These are phyloP conservation scores for Plasmodium coatneyi DNA, from an alignment of 169 alveolate genomes.

Conservation along the genomic window DNA sequence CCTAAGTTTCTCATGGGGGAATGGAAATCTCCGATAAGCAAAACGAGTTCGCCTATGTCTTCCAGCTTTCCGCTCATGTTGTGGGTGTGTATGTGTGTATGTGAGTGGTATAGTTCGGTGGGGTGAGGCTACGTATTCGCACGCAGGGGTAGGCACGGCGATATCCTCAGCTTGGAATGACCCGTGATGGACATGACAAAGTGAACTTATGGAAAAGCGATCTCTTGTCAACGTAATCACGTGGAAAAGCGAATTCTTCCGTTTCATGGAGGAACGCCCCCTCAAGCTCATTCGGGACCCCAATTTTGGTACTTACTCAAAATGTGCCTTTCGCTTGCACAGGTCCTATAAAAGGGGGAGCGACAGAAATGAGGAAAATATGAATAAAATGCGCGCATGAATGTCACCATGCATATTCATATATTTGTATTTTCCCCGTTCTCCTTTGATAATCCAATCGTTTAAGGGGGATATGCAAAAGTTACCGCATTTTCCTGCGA, in stretches of 20 bases:
- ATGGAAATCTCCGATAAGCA: slow-evolving; percentile 86
- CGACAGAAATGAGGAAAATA: background rate
- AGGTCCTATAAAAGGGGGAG: background rate
- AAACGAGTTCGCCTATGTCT: slow-evolving; percentile 80
- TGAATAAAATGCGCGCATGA: background rate
- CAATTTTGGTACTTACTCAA: background rate
- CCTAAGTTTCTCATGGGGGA: slow-evolving; percentile 84
- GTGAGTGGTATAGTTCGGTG: background rate
- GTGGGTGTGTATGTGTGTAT: background rate
- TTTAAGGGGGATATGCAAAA: background rate
- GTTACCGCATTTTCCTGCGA: background rate
- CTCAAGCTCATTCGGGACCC: background rate
- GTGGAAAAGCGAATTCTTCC: background rate
- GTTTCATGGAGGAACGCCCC: background rate
- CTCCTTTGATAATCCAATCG: background rate
- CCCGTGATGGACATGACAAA: background rate
- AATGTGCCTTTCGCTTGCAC: background rate
- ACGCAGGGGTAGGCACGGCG: background rate
- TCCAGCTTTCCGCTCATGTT: slow-evolving; percentile 71
- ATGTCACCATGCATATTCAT: background rate
- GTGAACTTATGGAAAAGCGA: background rate
- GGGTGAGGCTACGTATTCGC: background rate
- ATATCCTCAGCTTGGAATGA: background rate
- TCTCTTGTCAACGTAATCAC: background rate
- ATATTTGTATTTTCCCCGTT: background rate